phyloP scores from a whole-genome alignment of 306 rosid species.

The Geum urbanum region DNA sequence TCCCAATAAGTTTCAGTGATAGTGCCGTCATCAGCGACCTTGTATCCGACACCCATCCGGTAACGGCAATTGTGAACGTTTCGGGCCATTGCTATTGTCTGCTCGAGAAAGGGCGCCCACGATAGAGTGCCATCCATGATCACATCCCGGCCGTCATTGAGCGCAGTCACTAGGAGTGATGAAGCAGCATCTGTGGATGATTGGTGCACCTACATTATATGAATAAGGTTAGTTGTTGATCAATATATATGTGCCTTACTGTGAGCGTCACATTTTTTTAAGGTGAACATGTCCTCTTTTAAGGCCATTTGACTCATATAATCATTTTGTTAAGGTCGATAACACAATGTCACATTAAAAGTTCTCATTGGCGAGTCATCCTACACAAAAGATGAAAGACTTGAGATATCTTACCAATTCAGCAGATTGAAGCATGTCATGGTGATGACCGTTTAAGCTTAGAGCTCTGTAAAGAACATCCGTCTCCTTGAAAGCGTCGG shows the following conservation, averaged over 20 bases:
- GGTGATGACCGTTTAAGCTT: conserved; percentile 63
- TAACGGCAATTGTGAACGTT: conserved; percentile 67
- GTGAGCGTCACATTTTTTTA: background rate
- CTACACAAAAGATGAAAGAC: background rate
- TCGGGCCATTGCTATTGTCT: conserved; percentile 77
- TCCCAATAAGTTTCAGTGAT: conserved; percentile 80
- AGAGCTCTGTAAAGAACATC: conserved; percentile 73
- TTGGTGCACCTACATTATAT: conserved; percentile 61
- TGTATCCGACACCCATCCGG: conserved; percentile 88
- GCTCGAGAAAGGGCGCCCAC: conserved; percentile 83
- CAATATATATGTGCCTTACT: no score
- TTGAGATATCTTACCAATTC: conserved; percentile 47
- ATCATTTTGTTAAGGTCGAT: no score
- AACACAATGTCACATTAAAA: background rate
- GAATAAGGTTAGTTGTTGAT: background rate
- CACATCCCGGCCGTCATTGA: conserved; percentile 87
- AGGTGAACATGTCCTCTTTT: no score
- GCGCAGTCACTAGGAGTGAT: conserved; percentile 76
- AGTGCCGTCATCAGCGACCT: conserved; percentile 59
- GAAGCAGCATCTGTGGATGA: conserved; percentile 85
- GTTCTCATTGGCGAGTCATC: no score
- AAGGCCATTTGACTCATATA: no score
- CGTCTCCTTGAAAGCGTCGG: conserved; percentile 91
- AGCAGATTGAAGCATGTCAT: conserved; percentile 78
- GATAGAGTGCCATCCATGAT: conserved; percentile 88